Conservation (phyloP, 2,329 filamentous ascomycete species). For the Cyphellophora attinorum region DNA sequence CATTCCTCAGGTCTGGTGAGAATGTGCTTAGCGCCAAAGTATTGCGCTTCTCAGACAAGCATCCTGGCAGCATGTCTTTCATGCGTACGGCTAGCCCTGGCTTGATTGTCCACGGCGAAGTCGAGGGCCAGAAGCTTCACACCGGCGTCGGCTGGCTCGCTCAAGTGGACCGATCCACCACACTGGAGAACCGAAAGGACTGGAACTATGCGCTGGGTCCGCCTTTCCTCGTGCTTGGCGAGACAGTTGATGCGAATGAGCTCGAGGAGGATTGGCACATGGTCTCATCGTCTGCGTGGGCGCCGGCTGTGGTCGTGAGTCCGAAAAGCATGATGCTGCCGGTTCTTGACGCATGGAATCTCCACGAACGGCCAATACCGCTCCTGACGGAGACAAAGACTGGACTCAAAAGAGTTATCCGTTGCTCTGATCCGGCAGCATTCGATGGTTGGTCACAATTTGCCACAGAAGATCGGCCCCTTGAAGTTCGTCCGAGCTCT, state of each 20-base stretch:
- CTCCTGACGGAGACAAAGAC: no score
- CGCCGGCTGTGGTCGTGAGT: slow-evolving; percentile 6
- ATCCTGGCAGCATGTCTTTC: slow-evolving; percentile 23
- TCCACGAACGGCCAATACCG: no score
- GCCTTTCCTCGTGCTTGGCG: slow-evolving; percentile 18
- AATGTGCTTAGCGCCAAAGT: slow-evolving; percentile 20
- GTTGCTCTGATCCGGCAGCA: no score
- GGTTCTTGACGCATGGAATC: no score
- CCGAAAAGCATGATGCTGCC: slow-evolving; percentile 15
- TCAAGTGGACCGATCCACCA: slow-evolving; percentile 13
- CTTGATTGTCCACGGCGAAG: slow-evolving; percentile 20
- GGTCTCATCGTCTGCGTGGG: no score
- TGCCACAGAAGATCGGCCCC: no score
- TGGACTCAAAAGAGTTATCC: no score
- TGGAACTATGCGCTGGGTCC: slow-evolving; percentile 20
- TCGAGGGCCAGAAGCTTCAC: slow-evolving; percentile 7
- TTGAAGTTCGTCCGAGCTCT: no score
- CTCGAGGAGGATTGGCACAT: slow-evolving; percentile 5
- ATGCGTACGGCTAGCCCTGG: slow-evolving; percentile 21
- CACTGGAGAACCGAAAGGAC: slow-evolving; percentile 20
- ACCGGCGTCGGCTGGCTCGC: slow-evolving; percentile 14
- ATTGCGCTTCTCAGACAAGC: slow-evolving; percentile 20
- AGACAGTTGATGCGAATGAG: slow-evolving; percentile 11
- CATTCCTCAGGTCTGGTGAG: slow-evolving; percentile 14
- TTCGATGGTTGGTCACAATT: no score